Evolutionary conservation across 768 basidiomycete genomes (phyloP).

Genomic region (Trametes villosa): DNA sequence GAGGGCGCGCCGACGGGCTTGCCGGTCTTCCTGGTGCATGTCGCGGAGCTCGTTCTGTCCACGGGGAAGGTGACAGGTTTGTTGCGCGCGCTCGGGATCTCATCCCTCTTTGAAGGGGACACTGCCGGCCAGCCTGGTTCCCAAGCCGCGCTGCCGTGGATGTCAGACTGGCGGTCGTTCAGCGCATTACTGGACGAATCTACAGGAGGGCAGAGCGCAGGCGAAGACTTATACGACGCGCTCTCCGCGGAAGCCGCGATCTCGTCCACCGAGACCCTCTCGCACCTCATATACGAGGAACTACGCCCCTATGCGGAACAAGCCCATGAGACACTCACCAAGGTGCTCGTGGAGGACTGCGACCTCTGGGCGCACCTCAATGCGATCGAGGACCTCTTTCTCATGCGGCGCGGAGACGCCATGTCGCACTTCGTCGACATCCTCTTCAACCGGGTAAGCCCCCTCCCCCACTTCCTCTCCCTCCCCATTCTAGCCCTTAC

Average conservation of each 20-base stretch:
- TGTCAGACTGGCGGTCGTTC: slow-evolving; percentile 28
- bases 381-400: slow-evolving; percentile 68
- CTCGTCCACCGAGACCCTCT: slow-evolving; percentile 61
- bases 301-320: slow-evolving; percentile 59
- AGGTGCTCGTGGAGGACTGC: slow-evolving; percentile 70
- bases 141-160: slow-evolving; percentile 16
- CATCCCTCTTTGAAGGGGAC: slow-evolving; percentile 17
- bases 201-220: neutral
- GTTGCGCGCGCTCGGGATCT: slow-evolving; percentile 58
- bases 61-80: slow-evolving; percentile 82
- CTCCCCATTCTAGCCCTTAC: neutral
- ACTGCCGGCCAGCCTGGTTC: neutral
- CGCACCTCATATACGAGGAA: slow-evolving; percentile 64
- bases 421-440: slow-evolving; percentile 75
- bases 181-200: slow-evolving; percentile 9
- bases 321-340: slow-evolving; percentile 55
- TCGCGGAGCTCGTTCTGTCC: slow-evolving; percentile 60
- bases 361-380: slow-evolving; percentile 62
- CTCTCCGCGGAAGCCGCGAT: neutral
- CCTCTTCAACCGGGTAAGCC: slow-evolving; percentile 71
- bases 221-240: neutral
- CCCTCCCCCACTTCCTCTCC: neutral
- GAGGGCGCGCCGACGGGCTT: slow-evolving; percentile 24
- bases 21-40: slow-evolving; percentile 65
- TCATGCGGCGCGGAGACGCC: slow-evolving; percentile 80